phyloP scores from a whole-genome alignment of 768 basidiomycete genomes.

The Macrolepiota albuminosa region DNA sequence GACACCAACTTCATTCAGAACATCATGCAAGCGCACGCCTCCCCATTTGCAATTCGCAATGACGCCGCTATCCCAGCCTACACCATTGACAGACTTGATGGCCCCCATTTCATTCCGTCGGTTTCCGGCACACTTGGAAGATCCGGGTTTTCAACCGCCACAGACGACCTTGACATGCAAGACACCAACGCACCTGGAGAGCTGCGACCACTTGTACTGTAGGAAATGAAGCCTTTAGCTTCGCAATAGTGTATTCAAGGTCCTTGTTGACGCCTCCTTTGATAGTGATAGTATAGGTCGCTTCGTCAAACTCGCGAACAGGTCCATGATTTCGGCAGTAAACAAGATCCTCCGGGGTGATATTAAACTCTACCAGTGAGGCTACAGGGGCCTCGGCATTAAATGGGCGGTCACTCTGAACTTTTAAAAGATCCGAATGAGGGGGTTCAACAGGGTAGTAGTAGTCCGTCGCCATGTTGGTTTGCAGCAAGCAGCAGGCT shows the following conservation, averaged over 20 bases:
- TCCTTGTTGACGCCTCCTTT: slow-evolving; percentile 30
- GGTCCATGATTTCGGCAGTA: slow-evolving; percentile 73
- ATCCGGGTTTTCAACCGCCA: neutral
- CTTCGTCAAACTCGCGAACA: slow-evolving; percentile 45
- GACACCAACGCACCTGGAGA: slow-evolving; percentile 42
- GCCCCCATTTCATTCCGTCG: slow-evolving; percentile 60
- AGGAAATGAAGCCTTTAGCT: slow-evolving; percentile 36
- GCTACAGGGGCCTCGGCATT: slow-evolving; percentile 64
- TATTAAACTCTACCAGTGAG: slow-evolving; percentile 50
- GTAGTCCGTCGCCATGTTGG: slow-evolving; percentile 45
- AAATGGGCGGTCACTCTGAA: slow-evolving; percentile 48
- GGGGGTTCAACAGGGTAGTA: slow-evolving; percentile 43
- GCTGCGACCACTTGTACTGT: slow-evolving; percentile 43
- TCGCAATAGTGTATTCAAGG: slow-evolving; percentile 28
- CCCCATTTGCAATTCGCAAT: slow-evolving; percentile 67
- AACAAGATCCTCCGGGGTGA: slow-evolving; percentile 60
- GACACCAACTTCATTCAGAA: slow-evolving; percentile 45
- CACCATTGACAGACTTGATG: slow-evolving; percentile 52
- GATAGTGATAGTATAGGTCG: slow-evolving; percentile 37
- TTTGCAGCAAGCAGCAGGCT: slow-evolving; percentile 4
- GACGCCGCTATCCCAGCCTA: slow-evolving; percentile 65
- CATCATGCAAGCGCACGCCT: slow-evolving; percentile 52
- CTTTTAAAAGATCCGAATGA: slow-evolving; percentile 41
- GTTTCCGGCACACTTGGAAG: slow-evolving; percentile 57
- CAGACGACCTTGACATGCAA: neutral